Base-by-base conservation (phyloP, 495 filamentous ascomycete genomes). In the Penicillium steckii region DNA sequence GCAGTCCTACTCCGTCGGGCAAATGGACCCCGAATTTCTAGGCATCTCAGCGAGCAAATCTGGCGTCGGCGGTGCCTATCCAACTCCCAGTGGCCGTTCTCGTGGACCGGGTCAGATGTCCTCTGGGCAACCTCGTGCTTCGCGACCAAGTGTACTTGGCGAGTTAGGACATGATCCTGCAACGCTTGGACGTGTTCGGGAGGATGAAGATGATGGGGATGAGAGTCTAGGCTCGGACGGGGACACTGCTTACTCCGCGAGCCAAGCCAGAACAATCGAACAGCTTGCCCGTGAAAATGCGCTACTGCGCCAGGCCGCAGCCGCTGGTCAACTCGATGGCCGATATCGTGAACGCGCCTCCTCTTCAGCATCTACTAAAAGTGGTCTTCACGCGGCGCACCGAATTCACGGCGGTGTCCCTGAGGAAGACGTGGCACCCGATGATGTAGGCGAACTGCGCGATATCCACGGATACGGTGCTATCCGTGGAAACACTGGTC, bases 1-100 rank as follows among this genome's bases (percentile, higher is more conserved):
- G 12, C 90, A 95, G 71, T 98, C 94, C 4, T 97, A 97, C 66
- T 97, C 93, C 2, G 92, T 96, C 23, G 94, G 94, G 21, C 94
- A 98, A 65, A 69, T 89, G 53, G 91, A 96, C 21, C 80, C 85
- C 6, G 90, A 95, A 42, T 66, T 66, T 29, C 50, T 70, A 50
- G 71, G 54, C 26, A 52, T 76, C 21, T 67, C 72, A 55, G 64
- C 80, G 13, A 72, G 72, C 47, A 71, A 79, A 53, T 56, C 75
- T 41, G 64, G 50, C n/a, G 42, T 50, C 17, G 50, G 74, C n/a
- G 63, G 76, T 32, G 66, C 44, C 8, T 27, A 48, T 32, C 65
- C 74, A 57, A 57, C 59, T 67, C 21, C 72, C 60, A 30, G 70
- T 70, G 40, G 64, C 66, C 61, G 75, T 73, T 46, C 70, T 66